These are phyloP conservation scores for Leccinum colubrinum DNA, from an alignment of 1,284 basidiomycete species.

Conservation along the genomic window DNA sequence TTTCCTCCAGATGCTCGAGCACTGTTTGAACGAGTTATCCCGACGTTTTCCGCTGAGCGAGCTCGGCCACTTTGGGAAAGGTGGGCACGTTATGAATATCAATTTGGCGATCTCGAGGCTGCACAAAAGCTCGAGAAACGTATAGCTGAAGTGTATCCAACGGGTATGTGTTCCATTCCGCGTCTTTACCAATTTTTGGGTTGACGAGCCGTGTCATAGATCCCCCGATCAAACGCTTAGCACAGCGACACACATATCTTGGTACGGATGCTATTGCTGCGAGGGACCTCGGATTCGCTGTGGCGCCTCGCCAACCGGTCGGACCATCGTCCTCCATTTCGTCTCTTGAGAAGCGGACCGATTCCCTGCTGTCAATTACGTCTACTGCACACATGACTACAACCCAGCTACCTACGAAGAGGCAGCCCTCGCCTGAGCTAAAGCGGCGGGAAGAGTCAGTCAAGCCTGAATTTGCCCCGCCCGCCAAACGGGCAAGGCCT, in stretches of 20 bases:
- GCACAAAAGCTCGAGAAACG: conserved; percentile 88
- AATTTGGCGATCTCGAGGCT: conserved; percentile 90
- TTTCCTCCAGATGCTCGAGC: conserved; percentile 81
- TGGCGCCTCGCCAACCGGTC: conserved; percentile 40
- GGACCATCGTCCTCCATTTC: conserved; percentile 26
- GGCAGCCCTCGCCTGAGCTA: conserved; percentile 34
- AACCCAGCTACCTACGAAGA: conserved; percentile 19
- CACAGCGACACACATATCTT: conserved; percentile 86
- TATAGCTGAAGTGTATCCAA: conserved; percentile 85
- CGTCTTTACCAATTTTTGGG: background rate
- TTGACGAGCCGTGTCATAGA: conserved; percentile 44
- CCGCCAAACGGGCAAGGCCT: conserved; percentile 52
- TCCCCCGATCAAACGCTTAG: conserved; percentile 88
- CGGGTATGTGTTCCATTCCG: conserved; percentile 46
- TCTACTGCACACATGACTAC: conserved; percentile 29
- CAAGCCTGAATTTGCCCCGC: conserved; percentile 42
- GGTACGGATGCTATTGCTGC: conserved; percentile 88
- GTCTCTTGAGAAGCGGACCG: conserved; percentile 43
- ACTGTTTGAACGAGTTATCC: conserved; percentile 88
- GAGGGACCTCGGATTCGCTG: conserved; percentile 81
- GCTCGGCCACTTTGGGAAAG: conserved; percentile 91
- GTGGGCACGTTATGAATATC: conserved; percentile 95
- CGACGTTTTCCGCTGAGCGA: conserved; percentile 75
- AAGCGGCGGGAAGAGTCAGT: conserved; percentile 44
- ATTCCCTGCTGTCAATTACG: conserved; percentile 46